Percentiles rank a stretch among this genome's conserved stretches.
Conservation (phyloP, 140 eudicot genomes). For the Erigeron philadelphicus region DNA sequence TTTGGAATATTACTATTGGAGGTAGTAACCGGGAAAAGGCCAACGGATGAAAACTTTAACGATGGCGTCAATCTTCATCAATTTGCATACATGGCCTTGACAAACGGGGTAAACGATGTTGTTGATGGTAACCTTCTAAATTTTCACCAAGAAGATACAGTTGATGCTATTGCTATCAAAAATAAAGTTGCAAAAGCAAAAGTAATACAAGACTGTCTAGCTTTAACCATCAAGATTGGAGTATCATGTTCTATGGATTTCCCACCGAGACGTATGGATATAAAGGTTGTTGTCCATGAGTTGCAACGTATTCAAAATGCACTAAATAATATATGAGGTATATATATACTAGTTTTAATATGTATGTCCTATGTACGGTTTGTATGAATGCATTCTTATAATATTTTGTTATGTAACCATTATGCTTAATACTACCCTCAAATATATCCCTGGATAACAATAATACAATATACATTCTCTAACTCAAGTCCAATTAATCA, state of each 20-base stretch:
- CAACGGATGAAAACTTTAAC: background rate
- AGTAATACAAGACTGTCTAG: background rate
- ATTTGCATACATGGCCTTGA: background rate
- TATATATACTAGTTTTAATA: background rate
- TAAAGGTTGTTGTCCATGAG: background rate
- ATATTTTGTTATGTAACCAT: too few species aligned
- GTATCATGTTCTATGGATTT: background rate
- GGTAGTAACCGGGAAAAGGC: background rate
- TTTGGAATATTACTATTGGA: slow-evolving; percentile 5
- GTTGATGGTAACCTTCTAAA: background rate
- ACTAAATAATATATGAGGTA: background rate
- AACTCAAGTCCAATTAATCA: too few species aligned
- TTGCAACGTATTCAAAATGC: background rate
- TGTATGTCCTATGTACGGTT: background rate
- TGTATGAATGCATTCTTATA: background rate
- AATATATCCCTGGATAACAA: too few species aligned
- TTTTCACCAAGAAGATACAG: background rate
- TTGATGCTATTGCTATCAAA: background rate
- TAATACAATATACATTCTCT: too few species aligned
- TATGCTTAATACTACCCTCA: too few species aligned
- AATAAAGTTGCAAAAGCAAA: background rate
- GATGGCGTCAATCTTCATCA: slow-evolving; percentile 4
- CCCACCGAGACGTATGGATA: background rate
- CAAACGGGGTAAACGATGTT: background rate
- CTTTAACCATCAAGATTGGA: background rate